phyloP scores from a whole-genome alignment of 2,329 filamentous ascomycete species.

The Westerdykella sp. region DNA sequence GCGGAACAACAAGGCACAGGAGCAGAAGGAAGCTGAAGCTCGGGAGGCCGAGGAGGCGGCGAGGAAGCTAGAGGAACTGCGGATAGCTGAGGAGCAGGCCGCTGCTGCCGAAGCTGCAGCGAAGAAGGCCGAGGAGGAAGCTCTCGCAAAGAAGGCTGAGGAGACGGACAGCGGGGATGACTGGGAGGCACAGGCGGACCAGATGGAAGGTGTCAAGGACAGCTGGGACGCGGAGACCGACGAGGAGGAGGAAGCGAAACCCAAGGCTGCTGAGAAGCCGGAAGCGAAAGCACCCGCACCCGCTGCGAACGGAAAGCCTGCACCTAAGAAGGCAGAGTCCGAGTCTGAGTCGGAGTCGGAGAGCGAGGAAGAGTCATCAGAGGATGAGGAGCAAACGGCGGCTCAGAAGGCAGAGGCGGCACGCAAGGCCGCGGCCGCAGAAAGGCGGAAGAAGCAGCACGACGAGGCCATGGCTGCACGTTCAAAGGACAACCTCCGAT shows the following conservation, averaged over 20 bases:
- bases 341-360: conserved; percentile 46
- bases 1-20: conserved; percentile 57
- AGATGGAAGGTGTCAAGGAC: conserved; percentile 74
- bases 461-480: conserved; percentile 86
- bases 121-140: conserved; percentile 51
- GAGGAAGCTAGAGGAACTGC: conserved; percentile 51
- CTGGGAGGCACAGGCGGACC: conserved; percentile 78
- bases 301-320: conserved; percentile 12
- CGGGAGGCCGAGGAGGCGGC: conserved; percentile 51
- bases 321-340: conserved; percentile 27
- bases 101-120: conserved; percentile 74
- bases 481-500: conserved; percentile 90
- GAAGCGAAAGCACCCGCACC: conserved; percentile 26
- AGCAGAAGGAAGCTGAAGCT: conserved; percentile 40
- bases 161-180: conserved; percentile 66
- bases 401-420: conserved; percentile 64
- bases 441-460: conserved; percentile 80
- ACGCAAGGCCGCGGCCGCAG: conserved; percentile 81
- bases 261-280: conserved; percentile 16
- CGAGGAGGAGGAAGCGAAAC: conserved; percentile 53
- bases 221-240: conserved; percentile 88
- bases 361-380: conserved; percentile 58
- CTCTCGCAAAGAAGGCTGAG: conserved; percentile 55
- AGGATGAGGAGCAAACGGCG: conserved; percentile 71
- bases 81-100: conserved; percentile 56